Conservation (phyloP, 1,284 basidiomycete genomes). For the Coniferiporia sulphurascens region DNA sequence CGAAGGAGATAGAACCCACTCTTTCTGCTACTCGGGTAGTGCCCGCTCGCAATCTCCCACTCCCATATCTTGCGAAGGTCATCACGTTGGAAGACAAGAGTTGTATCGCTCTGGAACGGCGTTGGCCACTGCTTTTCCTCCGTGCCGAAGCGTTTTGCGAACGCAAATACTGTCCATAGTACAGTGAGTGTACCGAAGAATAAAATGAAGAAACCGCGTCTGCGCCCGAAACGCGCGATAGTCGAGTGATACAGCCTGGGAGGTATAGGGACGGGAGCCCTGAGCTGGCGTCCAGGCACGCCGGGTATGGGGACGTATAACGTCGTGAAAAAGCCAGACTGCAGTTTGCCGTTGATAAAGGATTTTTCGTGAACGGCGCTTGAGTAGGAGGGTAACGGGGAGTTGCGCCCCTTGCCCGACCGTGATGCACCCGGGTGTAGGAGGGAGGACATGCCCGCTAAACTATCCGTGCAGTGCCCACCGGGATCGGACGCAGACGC, state of each 20-base stretch:
- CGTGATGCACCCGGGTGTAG: not conserved
- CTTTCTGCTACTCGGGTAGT: slow-evolving; percentile 77
- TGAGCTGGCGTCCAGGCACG: slow-evolving; percentile 44
- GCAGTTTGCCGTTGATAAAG: slow-evolving; percentile 31
- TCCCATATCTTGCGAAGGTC: slow-evolving; percentile 87
- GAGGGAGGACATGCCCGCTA: not conserved
- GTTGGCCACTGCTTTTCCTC: slow-evolving; percentile 63
- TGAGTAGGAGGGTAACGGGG: slow-evolving; percentile 53
- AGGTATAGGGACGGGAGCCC: slow-evolving; percentile 60
- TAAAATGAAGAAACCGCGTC: slow-evolving; percentile 46
- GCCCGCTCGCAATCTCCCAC: slow-evolving; percentile 89
- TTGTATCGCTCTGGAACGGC: slow-evolving; percentile 63
- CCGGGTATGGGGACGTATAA: slow-evolving; percentile 58
- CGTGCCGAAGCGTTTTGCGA: slow-evolving; percentile 52
- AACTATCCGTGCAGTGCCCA: not conserved
- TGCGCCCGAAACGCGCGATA: slow-evolving; percentile 53
- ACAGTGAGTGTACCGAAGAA: slow-evolving; percentile 45
- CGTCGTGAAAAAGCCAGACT: slow-evolving; percentile 54
- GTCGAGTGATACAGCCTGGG: slow-evolving; percentile 53
- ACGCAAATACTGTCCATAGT: slow-evolving; percentile 51
- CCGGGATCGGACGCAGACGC: too few relatives aligned
- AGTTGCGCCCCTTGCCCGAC: slow-evolving; percentile 36
- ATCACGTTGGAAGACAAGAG: slow-evolving; percentile 70
- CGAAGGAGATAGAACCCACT: slow-evolving; percentile 45
- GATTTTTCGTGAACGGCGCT: slow-evolving; percentile 67